Percentiles rank a stretch among this genome's conserved stretches.
phyloP scores from a whole-genome alignment of 2,329 filamentous ascomycete species.

The Colletotrichum lupini region DNA sequence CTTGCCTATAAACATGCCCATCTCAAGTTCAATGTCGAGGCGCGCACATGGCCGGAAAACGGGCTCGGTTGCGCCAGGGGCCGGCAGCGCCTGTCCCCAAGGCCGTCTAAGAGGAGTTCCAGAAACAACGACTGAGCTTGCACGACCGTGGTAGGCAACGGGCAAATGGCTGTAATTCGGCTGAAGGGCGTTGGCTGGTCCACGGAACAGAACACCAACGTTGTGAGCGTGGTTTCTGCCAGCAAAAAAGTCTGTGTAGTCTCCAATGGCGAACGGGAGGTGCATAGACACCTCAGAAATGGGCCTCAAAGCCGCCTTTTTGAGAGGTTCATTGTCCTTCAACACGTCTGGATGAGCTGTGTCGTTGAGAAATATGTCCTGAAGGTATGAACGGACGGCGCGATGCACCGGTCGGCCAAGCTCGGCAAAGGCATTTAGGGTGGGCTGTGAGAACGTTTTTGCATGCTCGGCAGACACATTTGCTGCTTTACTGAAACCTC shows the following conservation, averaged over 20 bases:
- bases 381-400: constrained; percentile 74
- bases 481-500: constrained; percentile 26
- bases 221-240: constrained; percentile 77
- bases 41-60: constrained; percentile 69
- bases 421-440: constrained; percentile 76
- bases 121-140: constrained; percentile 76
- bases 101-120: constrained; percentile 75
- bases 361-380: constrained; percentile 65
- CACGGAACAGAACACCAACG: constrained; percentile 74
- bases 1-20: constrained; percentile 79
- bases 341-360: constrained; percentile 44
- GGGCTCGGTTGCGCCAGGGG: constrained; percentile 58
- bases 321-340: constrained; percentile 13
- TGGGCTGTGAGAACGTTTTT: constrained; percentile 54
- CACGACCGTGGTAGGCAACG: constrained; percentile 79
- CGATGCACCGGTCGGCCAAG: constrained; percentile 73
- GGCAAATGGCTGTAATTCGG: constrained; percentile 81
- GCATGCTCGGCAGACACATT: neutral
- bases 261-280: constrained; percentile 77
- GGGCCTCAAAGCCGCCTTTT: constrained; percentile 9
- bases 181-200: constrained; percentile 75
- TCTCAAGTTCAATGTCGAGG: constrained; percentile 82
- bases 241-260: constrained; percentile 83
- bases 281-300: constrained; percentile 66
- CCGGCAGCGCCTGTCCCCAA: constrained; percentile 63